Evolutionary conservation across 306 rosid genomes (phyloP).

Genomic region (Glycine latifolia): DNA sequence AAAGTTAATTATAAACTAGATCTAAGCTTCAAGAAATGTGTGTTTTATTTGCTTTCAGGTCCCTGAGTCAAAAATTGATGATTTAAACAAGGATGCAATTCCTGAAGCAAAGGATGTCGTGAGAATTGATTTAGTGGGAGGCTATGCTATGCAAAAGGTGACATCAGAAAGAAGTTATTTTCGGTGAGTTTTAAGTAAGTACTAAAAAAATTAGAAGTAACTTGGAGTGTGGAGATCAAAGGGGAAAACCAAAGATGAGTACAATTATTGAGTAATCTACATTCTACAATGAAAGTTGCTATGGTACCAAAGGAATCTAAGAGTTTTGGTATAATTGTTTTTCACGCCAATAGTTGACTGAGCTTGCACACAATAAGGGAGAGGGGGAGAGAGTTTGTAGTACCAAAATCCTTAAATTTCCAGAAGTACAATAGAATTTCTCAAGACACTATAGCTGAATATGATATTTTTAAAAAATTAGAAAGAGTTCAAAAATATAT

Average conservation of each 20-base stretch:
- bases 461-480: too few species aligned
- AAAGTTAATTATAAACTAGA: conserved; percentile 16
- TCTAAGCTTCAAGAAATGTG: conserved; percentile 39
- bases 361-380: neutral
- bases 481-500: neutral
- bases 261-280: neutral
- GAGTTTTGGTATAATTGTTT: neutral
- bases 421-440: too few species aligned
- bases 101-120: conserved; percentile 75
- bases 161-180: conserved; percentile 84
- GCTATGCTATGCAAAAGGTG: conserved; percentile 93
- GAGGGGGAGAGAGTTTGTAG: too few species aligned
- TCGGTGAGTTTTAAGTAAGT: conserved; percentile 59
- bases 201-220: neutral
- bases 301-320: too few species aligned
- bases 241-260: neutral
- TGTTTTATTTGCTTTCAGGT: conserved; percentile 60
- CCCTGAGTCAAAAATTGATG: conserved; percentile 57
- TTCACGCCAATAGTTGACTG: neutral
- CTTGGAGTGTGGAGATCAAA: conserved; percentile 1
- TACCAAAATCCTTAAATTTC: too few species aligned
- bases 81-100: conserved; percentile 62
- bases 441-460: too few species aligned
- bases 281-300: too few species aligned
- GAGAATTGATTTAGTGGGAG: conserved; percentile 93